Base-by-base conservation (phyloP, 2,329 filamentous ascomycete genomes). In the Cryphonectria carpinicola region DNA sequence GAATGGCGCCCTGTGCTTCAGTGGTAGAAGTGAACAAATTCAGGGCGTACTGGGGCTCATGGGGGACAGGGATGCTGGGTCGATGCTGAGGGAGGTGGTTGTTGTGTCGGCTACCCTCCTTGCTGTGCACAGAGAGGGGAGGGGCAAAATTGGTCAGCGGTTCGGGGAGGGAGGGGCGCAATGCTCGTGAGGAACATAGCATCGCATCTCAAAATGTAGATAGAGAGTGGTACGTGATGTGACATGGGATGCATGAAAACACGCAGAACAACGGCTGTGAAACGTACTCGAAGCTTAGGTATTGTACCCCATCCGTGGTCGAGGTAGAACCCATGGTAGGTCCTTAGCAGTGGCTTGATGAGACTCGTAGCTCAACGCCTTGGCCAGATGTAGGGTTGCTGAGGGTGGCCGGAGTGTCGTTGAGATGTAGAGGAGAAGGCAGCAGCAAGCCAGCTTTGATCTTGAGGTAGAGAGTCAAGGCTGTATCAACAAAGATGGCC, bases 21-120 rank as follows among this genome's bases (percentile, higher is more conserved):
- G n/a, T 39, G 10, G 65, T 46, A 5, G 52, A 41, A 3, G n/a
- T 63, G 49, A 70, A 65, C 7, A 54, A 28, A 2, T 37, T 35
- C 49, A 72, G 66, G 1, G 65, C 22, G 22, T 70, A 72, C 17
- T 70, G 61, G n/a, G 52, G 58, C 35, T 67, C 65, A 2, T 67
- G 32, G n/a, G 60, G 65, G 1, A 70, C 68, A 35, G 60, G 65
- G n/a, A 72, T 35, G 4, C 56, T 54, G 0, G 68, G 68, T 32
- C 52, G 70, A 19, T 46, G 13, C 25, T 54, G 32, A 4, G 37
- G n/a, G 39, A 11, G 17, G 22, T 46, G 63, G 46, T 46, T 67
- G 46, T 67, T 58, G 14, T 22, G 41, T 8, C 46, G 43, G 22
- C 22, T n/a, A 17, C 64, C 37, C 11, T 62, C 46, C 7, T 58